Evolutionary conservation across 768 basidiomycete genomes (phyloP).

Genomic region (Hydnomerulius pinastri): DNA sequence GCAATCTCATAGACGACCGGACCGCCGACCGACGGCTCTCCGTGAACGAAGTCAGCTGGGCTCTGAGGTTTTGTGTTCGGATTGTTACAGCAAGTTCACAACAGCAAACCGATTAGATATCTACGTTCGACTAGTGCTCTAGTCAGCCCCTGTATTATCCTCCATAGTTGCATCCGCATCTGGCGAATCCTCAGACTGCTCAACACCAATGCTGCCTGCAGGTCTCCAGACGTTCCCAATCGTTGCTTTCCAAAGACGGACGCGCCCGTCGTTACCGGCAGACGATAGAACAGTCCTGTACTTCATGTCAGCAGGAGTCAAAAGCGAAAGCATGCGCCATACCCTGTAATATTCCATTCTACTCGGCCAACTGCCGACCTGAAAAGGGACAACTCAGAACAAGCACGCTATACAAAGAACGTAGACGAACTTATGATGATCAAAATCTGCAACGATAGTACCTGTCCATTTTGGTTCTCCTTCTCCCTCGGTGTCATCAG

Average conservation of each 20-base stretch:
- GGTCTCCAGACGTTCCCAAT: slow-evolving; percentile 83
- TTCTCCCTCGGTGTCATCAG: slow-evolving; percentile 44
- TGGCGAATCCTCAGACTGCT: slow-evolving; percentile 60
- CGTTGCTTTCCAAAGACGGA: slow-evolving; percentile 85
- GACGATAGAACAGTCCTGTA: slow-evolving; percentile 78
- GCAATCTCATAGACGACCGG: neutral
- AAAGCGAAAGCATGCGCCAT: slow-evolving; percentile 10
- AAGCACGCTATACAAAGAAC: neutral
- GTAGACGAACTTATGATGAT: slow-evolving; percentile 69
- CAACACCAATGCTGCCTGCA: slow-evolving; percentile 80
- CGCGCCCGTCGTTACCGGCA: slow-evolving; percentile 79
- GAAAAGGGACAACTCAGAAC: slow-evolving; percentile 7
- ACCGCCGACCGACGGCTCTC: slow-evolving; percentile 4
- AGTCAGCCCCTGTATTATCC: slow-evolving; percentile 39
- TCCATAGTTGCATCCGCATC: slow-evolving; percentile 49
- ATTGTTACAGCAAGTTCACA: neutral
- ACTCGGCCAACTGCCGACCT: slow-evolving; percentile 81
- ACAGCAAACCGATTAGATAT: neutral
- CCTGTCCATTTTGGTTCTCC: slow-evolving; percentile 64
- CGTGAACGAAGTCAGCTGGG: neutral
- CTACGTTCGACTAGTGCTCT: neutral
- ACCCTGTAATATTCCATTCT: slow-evolving; percentile 95
- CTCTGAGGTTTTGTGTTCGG: neutral
- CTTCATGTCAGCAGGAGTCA: slow-evolving; percentile 2
- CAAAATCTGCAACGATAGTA: slow-evolving; percentile 80